Conservation (phyloP, 2,329 filamentous ascomycete genomes). For the Magnaporthales sp. region DNA sequence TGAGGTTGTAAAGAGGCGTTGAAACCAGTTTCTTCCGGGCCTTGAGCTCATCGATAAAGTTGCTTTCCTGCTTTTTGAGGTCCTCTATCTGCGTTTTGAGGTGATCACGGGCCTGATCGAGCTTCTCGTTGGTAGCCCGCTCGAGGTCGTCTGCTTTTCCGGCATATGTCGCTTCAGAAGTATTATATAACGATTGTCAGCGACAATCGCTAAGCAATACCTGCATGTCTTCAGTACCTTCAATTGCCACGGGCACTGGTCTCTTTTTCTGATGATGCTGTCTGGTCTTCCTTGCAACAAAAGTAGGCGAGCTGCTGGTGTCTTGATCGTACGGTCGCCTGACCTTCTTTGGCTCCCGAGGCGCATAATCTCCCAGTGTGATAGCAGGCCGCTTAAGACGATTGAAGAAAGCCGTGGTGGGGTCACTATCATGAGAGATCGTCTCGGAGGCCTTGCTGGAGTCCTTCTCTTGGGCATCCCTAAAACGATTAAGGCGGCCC, state of each 20-base stretch:
- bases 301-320: background rate
- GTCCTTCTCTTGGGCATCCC: background rate
- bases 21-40: background rate
- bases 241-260: background rate
- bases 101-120: background rate
- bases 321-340: background rate
- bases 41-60: background rate
- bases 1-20: background rate
- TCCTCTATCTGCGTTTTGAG: background rate
- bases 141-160: background rate
- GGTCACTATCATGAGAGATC: background rate
- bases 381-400: background rate
- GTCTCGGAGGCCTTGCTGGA: background rate
- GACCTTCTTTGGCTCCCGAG: background rate
- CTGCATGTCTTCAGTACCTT: background rate
- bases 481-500: background rate
- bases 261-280: background rate
- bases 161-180: background rate
- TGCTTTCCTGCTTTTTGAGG: background rate
- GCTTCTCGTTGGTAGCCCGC: background rate
- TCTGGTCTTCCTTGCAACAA: background rate
- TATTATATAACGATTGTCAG: background rate
- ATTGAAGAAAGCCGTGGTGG: constrained; percentile 4
- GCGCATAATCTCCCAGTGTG: background rate
- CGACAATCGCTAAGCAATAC: background rate